Evolutionary conservation across 768 basidiomycete species (phyloP), one percentile per base, ranked within the genome.

Genomic region (Holtermannia corniformis): DNA sequence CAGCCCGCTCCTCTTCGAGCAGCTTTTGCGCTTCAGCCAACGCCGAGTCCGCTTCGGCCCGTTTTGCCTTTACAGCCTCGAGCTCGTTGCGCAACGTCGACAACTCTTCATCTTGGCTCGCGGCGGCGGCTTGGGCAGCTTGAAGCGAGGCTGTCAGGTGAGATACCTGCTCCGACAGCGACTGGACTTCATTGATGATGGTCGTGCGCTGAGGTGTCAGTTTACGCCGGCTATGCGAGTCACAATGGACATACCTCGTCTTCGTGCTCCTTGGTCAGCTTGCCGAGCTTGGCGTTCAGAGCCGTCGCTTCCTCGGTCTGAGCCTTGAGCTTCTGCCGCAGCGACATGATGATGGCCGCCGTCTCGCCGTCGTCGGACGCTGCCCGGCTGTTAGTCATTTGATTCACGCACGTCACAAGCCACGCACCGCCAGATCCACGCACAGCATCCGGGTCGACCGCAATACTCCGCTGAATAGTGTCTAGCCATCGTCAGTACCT

Each of bases 251-350:
- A 59, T 23, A 73, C 71, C 55, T 72, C 72, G 7, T 59, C 51
- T 32, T 65, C 67, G 45, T 67, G 64, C 54, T 73, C 72, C 44
- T 67, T 67, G 26, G 58, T 60, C 47, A 65, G 50, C 11, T 54
- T 48, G 4, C 68, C 57, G 20, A 74, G 52, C 51, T 71, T 71
- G 1, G 65, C 64, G 40, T 73, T 67, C 16, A 76, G 59, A 23
- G 67, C 68, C 32, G 74, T 69, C 23, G 76, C 65, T 55, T 78
- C 76, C 28, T 72, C 70, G 22, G 83, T 80, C 66, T 96, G 91
- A 37, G 80, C 81, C 37, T 81, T 80, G 57, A 97, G 83, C 49
- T 86, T 84, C 41, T 86, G 85, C 26, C 87, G 82, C 53, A 97
- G 76, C 4, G 88, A 89, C 16, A 81, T 78, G 58, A 96, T 83